Base-by-base conservation (phyloP, 2,329 filamentous ascomycete species). In the Albifimbria verrucaria region DNA sequence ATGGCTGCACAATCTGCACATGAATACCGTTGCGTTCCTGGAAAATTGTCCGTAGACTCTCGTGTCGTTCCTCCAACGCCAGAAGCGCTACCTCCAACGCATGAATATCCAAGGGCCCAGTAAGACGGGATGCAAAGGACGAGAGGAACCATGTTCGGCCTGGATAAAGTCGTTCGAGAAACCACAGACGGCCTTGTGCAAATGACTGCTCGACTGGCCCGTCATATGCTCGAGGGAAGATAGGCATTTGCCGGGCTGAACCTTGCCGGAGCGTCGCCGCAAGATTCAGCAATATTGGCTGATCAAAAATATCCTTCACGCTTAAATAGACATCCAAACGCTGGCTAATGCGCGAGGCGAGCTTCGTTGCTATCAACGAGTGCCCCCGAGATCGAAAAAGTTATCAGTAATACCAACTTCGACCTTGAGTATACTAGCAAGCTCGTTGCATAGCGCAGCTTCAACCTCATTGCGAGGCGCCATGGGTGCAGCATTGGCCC, bases 231-330 rank as follows among this genome's bases (percentile, higher is more conserved):
- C 26, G 26, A 15, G 26, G 26, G 9, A 32, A 32, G 26, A 32
- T 32, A 15, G 26, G 26, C 26, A 32, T 7, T 9, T 32, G 26
- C 26, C 26, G 26, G 7, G 26, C 26, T 15, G 26, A 32, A 32
- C 26, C 26, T 32, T 32, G 26, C 26, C 26, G 26, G 26, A 32
- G 26, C 9, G 26, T 32, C 15, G 26, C 26, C 26, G 26, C 26
- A 15, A 32, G 26, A 32, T 32, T 32, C 9, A 32, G 26, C 26
- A 54, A 18, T 36, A 50, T 25, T 3, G 54, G 54, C 15, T 39
- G 28, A 7, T 53, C 51, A 32, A 56, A 56, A 39, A 56, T 43
- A 22, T 56, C 54, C 18, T 46, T 50, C 7, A 56, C 49, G 3
- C 52, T 39, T 4, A 56, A 22, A 22, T 32, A 41, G 23, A 46